These are phyloP conservation scores for Knoxdaviesia capensis DNA, from an alignment of 2,329 filamentous ascomycete genomes.

Conservation along the genomic window DNA sequence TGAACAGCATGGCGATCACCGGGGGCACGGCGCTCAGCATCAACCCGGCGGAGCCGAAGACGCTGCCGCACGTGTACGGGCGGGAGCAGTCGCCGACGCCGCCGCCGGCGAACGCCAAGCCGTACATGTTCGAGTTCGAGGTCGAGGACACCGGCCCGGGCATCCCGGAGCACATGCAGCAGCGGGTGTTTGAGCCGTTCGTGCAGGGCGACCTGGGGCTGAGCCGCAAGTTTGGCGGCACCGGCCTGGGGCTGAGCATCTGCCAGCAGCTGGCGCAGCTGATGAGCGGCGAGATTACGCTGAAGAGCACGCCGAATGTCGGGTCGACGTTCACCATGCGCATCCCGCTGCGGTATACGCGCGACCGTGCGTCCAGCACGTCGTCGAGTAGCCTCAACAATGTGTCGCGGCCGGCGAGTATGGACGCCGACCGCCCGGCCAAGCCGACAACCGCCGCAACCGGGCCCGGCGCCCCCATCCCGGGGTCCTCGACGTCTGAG, in stretches of 20 bases:
- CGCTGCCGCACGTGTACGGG: slow-evolving; percentile 21
- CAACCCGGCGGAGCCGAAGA: slow-evolving; percentile 39
- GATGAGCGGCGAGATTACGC: slow-evolving; percentile 59
- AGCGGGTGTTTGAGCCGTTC: slow-evolving; percentile 82
- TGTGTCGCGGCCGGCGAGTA: slow-evolving; percentile 24
- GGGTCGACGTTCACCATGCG: slow-evolving; percentile 70
- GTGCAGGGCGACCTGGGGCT: slow-evolving; percentile 80
- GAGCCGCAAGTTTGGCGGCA: slow-evolving; percentile 79
- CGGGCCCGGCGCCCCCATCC: slow-evolving; percentile 12
- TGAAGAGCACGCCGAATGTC: slow-evolving; percentile 50
- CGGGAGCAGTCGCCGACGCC: slow-evolving; percentile 37
- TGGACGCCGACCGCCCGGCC: slow-evolving; percentile 20
- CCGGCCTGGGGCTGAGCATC: slow-evolving; percentile 72
- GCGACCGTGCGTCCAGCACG: slow-evolving; percentile 38
- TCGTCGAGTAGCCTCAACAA: slow-evolving; percentile 28
- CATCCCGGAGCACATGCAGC: slow-evolving; percentile 57
- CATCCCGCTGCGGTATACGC: slow-evolving; percentile 61
- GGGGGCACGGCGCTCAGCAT: slow-evolving; percentile 36
- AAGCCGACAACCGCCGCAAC: slow-evolving; percentile 12
- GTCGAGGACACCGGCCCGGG: slow-evolving; percentile 78
- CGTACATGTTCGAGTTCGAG: slow-evolving; percentile 68
- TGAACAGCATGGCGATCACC: slow-evolving; percentile 10
- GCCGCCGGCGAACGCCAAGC: slow-evolving; percentile 39
- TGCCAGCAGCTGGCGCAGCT: slow-evolving; percentile 68
- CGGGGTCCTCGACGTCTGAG: slow-evolving; percentile 11